A percentile compares a stretch with the other conserved stretches of the same genome.
Conservation (phyloP, 1,139 yeast genomes). For the Zygosaccharomyces sapae region DNA sequence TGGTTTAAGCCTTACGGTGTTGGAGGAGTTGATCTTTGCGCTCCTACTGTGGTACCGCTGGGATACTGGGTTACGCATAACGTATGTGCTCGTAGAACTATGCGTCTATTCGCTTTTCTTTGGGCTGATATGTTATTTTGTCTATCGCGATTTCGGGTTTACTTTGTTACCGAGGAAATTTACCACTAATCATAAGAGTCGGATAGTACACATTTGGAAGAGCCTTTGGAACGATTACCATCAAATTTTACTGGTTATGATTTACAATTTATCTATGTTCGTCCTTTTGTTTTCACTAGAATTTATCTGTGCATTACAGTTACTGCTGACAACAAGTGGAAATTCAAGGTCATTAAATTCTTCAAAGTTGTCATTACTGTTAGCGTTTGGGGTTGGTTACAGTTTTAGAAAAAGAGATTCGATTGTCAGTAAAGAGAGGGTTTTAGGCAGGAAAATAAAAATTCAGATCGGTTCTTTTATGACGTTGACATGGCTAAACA, state of each 20-base stretch:
- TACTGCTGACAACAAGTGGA: constrained; percentile 21
- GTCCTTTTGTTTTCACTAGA: constrained; percentile 17
- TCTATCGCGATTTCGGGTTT: constrained; percentile 30
- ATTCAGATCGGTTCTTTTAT: constrained; percentile 27
- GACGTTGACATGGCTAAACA: constrained; percentile 18
- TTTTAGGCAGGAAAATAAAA: constrained; percentile 31
- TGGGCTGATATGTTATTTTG: constrained; percentile 17
- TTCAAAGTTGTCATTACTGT: constrained; percentile 31
- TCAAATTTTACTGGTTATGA: constrained; percentile 27
- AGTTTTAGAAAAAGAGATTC: constrained; percentile 29
- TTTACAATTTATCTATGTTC: constrained; percentile 24
- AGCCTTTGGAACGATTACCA: constrained; percentile 29
- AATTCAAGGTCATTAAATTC: constrained; percentile 23
- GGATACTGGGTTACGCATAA: constrained; percentile 4
- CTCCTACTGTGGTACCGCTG: constrained; percentile 16
- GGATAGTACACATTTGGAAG: constrained; percentile 11
- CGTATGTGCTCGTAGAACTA: constrained; percentile 18
- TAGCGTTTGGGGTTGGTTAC: constrained; percentile 35
- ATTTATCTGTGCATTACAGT: constrained; percentile 17
- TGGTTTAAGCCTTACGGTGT: constrained; percentile 13
- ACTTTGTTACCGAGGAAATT: constrained; percentile 22
- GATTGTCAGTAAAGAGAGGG: constrained; percentile 26
- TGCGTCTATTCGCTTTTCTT: constrained; percentile 20
- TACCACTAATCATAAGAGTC: constrained; percentile 1
- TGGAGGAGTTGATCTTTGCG: constrained; percentile 17